Base-by-base conservation (phyloP, 2,329 filamentous ascomycete genomes). In the Diaporthe amygdali region DNA sequence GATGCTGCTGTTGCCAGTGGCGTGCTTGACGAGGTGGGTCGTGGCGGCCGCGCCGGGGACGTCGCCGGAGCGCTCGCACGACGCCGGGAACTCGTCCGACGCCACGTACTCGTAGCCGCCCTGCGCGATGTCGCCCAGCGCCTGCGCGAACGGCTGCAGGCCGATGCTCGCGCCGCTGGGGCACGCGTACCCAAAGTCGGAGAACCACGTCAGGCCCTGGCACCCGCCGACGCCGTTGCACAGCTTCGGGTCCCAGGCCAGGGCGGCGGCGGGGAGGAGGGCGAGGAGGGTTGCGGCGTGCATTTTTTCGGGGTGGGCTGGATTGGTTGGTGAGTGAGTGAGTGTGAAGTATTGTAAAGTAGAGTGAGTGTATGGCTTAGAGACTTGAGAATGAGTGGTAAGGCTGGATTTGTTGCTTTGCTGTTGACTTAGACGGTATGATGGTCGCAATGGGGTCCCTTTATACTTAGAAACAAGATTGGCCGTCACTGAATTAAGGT, bases 401-500 rank as follows among this genome's bases (percentile, higher is more conserved):
- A 14, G 37, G 37, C 37, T 27, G 22, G 15, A 10, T 49, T 1
- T 49, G 46, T 17, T 34, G 44, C 30, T 22, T 20, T 14, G 25
- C 22, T 64, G 39, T n/a, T 44, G n/a, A 7, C 25, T 12, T 46
- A 15, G 15, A 20, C 15, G 4, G 0, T 15, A 20, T 7, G 34
- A 9, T 32, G 9, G 37, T 44, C 2, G 10, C 2, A 17, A n/a
- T 7, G 8, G 7, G 30, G 22, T n/a, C 34, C 44, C 30, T 64
- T 64, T 64, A 64, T 64, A 63, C 32, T 30, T n/a, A 22, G 15
- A 17, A 37, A 64, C 59, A 64, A 49, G 20, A 49, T 64, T 49
- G n/a, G 44, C n/a, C 49, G 32, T 44, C 5, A 15, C n/a, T 64
- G 59, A 37, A 64, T 49, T 64, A 64, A 49, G 59, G 59, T 64